Percentiles rank a stretch among this genome's conserved stretches.
phyloP scores from a whole-genome alignment of 2,329 filamentous ascomycete species.

The Boeremia lycopersici region DNA sequence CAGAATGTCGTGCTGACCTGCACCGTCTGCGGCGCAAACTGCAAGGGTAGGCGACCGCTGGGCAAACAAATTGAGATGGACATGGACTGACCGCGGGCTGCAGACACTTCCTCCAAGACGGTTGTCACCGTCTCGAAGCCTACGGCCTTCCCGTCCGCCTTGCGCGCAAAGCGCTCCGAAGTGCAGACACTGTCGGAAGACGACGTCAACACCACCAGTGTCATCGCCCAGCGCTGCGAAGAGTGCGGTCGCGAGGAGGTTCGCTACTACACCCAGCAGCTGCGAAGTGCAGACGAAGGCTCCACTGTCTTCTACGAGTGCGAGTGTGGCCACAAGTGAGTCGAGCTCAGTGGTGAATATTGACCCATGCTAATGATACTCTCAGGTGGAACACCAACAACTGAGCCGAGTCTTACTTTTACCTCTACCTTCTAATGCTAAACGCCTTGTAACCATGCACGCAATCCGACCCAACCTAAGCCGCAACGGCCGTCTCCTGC shows the following conservation, averaged over 20 bases:
- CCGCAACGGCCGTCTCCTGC: constrained; percentile 37
- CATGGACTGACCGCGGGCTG: constrained; percentile 5
- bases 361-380: constrained; percentile 27
- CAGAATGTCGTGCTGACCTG: constrained; percentile 78
- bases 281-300: constrained; percentile 93
- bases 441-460: constrained; percentile 36
- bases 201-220: constrained; percentile 75
- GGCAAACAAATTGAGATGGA: not conserved
- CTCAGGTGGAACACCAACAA: constrained; percentile 65
- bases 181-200: constrained; percentile 81
- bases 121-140: constrained; percentile 86
- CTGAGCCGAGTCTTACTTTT: constrained; percentile 52
- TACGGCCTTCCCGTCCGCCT: constrained; percentile 85
- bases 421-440: constrained; percentile 20
- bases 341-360: constrained; percentile 14
- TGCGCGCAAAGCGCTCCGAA: constrained; percentile 84
- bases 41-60: constrained; percentile 66
- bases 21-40: constrained; percentile 83
- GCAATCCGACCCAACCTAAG: constrained; percentile 18
- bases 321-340: constrained; percentile 83
- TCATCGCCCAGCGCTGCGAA: constrained; percentile 72
- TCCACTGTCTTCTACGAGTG: constrained; percentile 90
- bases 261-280: constrained; percentile 81
- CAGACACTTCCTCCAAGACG: constrained; percentile 63
- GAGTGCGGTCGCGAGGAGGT: constrained; percentile 84